Evolutionary conservation across 169 alveolate species (phyloP).

Genomic region (Plasmodium vinckei): DNA sequence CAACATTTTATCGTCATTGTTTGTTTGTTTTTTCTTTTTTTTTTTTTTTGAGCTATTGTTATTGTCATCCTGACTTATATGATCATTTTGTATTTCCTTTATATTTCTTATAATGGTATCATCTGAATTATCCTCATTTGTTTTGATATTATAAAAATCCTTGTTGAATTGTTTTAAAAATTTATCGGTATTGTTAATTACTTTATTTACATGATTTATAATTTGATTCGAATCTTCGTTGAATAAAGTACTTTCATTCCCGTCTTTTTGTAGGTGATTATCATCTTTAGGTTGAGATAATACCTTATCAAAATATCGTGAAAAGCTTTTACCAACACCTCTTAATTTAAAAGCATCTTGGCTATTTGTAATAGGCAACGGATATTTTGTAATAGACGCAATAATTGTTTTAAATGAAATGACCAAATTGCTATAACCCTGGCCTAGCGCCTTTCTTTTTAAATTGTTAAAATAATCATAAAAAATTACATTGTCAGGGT

Average conservation of each 20-base stretch:
- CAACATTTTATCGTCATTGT: background rate
- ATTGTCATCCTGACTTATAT: conserved; percentile 9
- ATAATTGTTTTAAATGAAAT: conserved; percentile 75
- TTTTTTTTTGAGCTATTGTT: background rate
- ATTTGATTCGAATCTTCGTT: conserved; percentile 11
- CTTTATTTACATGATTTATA: conserved; percentile 59
- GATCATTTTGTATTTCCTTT: conserved; percentile 60
- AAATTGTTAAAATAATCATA: conserved; percentile 64
- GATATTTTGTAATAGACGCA: conserved; percentile 78
- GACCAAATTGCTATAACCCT: conserved; percentile 58
- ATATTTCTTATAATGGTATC: conserved; percentile 50
- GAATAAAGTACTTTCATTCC: background rate
- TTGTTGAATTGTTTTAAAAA: conserved; percentile 38
- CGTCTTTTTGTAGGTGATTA: background rate
- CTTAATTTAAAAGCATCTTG: conserved; percentile 77
- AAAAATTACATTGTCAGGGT: conserved; percentile 59
- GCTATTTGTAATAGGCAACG: conserved; percentile 78
- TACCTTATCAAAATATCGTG: conserved; percentile 65
- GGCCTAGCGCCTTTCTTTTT: conserved; percentile 62
- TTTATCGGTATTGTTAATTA: conserved; percentile 40
- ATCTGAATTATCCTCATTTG: conserved; percentile 25
- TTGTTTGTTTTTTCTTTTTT: background rate
- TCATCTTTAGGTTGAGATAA: conserved; percentile 12
- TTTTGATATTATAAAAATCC: conserved; percentile 25
- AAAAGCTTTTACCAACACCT: conserved; percentile 81